Evolutionary conservation across 2,329 filamentous ascomycete genomes (phyloP), one percentile per base, ranked within the genome.

Genomic region (Aspergillus melleus): DNA sequence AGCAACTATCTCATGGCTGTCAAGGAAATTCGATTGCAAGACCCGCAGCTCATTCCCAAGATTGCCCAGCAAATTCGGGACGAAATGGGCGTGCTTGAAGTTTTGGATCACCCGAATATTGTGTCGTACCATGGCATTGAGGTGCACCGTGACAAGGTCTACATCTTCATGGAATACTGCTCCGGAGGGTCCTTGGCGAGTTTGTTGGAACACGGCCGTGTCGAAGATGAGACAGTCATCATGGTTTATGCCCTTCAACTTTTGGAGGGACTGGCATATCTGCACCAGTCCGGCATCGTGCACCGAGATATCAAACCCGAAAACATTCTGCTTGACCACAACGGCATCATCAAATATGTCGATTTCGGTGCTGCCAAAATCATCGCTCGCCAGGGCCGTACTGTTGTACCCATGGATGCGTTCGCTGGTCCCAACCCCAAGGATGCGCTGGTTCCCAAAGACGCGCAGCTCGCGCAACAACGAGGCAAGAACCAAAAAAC

Each of bases 111-210:
- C 73, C 95, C 95, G 22, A 99, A 99, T 73, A 91, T 99, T 62
- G 96, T 99, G 22, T 94, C 92, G 10, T 99, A 99, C 77, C 95
- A 95, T 72, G 95, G 95, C 60, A 98, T 99, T 70, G 95, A 99
- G 76, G 95, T 97, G 2, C 95, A 99, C 77, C 87, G 95, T 64
- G 95, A 99, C 81, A 95, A 96, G 73, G 95, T 99, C n/a, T 99
- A 98, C 77, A 97, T 99, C 67, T 99, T 99, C 75, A 99, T 99
- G 95, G 95, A 99, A 76, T 98, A 96, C 77, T 99, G 95, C 76
- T 96, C 92, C 4, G 94, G 95, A 54, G 95, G 95, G 20, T 98
- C 94, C 16, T 83, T 99, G 52, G 93, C 95, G 47, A 90, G 86
- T 54, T 80, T 99, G 55, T 82, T 99, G 47, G 95, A 99, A 75